phyloP scores from a whole-genome alignment of 31 red algal species.

The Endocladia muricata region DNA sequence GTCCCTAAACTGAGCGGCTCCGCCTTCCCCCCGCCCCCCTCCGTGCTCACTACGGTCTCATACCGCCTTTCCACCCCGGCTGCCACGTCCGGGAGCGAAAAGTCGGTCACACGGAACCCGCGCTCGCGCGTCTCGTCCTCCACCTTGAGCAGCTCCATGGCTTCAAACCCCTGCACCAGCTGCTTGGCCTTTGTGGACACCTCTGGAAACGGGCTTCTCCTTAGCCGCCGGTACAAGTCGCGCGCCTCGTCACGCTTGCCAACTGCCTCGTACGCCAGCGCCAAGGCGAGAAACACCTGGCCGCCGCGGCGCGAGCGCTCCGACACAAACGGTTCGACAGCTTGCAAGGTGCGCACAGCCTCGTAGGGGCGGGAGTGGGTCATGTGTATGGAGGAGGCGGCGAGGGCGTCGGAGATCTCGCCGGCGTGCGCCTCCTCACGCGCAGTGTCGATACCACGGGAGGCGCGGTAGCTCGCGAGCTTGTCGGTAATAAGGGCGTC shows the following conservation, averaged over 20 bases:
- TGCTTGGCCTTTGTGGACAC: constrained; percentile 66
- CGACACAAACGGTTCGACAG: constrained; percentile 35
- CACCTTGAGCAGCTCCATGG: constrained; percentile 60
- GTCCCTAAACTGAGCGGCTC: constrained; percentile 27
- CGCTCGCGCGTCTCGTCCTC: constrained; percentile 18
- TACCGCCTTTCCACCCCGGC: constrained; percentile 34
- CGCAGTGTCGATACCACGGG: constrained; percentile 48
- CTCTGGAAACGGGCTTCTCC: constrained; percentile 39
- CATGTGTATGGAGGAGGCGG: constrained; percentile 10
- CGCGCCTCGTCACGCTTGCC: constrained; percentile 61
- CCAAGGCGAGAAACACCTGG: constrained; percentile 47
- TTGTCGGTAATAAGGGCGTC: constrained; percentile 34
- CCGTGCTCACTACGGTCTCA: constrained; percentile 41
- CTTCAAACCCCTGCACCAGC: constrained; percentile 68
- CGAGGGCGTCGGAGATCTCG: constrained; percentile 46
- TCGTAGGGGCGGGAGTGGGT: constrained; percentile 15
- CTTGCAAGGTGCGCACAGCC: constrained; percentile 25
- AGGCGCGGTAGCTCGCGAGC: constrained; percentile 49
- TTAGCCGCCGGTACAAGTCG: constrained; percentile 37
- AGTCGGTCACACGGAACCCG: constrained; percentile 42
- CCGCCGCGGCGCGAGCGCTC: constrained; percentile 53
- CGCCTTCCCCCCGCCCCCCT: background rate
- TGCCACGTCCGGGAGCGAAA: constrained; percentile 45
- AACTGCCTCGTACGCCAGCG: constrained; percentile 58
- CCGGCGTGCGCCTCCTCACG: constrained; percentile 62